Base-by-base conservation (phyloP, 306 rosid species). In the Vigna angularis region DNA sequence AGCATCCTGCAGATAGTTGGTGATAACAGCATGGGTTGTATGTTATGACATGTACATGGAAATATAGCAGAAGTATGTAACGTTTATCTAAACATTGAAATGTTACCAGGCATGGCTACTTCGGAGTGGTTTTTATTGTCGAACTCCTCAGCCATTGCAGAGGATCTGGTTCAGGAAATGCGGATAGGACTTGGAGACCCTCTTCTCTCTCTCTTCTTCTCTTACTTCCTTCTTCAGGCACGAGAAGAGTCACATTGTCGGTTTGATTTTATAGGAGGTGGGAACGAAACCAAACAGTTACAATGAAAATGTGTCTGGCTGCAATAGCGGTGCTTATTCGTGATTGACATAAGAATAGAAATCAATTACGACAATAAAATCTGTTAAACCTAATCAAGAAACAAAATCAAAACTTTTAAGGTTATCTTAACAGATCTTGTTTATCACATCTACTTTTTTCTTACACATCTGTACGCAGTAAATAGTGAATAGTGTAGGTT, bases 111-210 rank as follows among this genome's bases (percentile, higher is more conserved):
- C 1, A 72, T 63, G 34, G 3, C 28, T 12, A 30, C 7, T 53
- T 51, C 66, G 48, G 69, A 72, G 4, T 72, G 11, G 0, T 61
- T 56, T 1, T 62, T 49, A 36, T 36, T 53, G 5, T 59, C n/a
- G 38, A 52, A 22, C 1, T 14, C 74, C n/a, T 26, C 83, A 18
- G 50, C 66, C 83, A 79, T 79, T 71, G 77, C 40, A 47, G 15
- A 13, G 34, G 63, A 56, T 20, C 6, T 10, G 63, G 6, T 56
- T 22, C 42, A 6, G 8, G 1, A 36, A 36, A 1, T 36, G 38
- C 5, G 38, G 38, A 34, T 34, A 34, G 38, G 6, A 34, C 38
- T 30, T 17, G 20, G 59, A 53, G 9, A 1, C 30, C 4, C 34
- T 30, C 26, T 7, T 0, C 0, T 45, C 50, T 45, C 50, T 48